These are phyloP conservation scores for Cenococcum geophilum DNA, from an alignment of 495 filamentous ascomycete species.

Conservation along the genomic window DNA sequence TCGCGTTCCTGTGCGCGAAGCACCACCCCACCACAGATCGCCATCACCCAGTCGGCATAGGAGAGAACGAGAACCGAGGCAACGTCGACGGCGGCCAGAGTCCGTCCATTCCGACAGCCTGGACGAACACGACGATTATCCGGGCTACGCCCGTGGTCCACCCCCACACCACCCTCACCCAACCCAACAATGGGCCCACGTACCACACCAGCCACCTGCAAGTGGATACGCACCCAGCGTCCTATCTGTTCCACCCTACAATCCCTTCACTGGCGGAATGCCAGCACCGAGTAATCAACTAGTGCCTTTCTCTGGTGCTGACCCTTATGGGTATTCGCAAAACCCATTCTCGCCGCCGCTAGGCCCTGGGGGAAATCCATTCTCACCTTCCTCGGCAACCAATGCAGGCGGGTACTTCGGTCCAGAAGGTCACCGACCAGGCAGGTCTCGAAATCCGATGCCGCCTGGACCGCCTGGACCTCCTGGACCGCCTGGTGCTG, in stretches of 20 bases:
- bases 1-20: slow-evolving; percentile 17
- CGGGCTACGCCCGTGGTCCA: slow-evolving; percentile 26
- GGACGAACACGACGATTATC: slow-evolving; percentile 39
- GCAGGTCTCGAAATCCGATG: slow-evolving; percentile 29
- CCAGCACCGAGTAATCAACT: slow-evolving; percentile 23
- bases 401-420: slow-evolving; percentile 24
- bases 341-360: slow-evolving; percentile 36
- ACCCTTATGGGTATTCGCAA: slow-evolving; percentile 33
- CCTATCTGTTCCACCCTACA: slow-evolving; percentile 24
- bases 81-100: slow-evolving; percentile 3
- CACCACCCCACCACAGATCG: slow-evolving; percentile 24
- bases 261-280: slow-evolving; percentile 19
- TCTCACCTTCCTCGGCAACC: slow-evolving; percentile 30
- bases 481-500: slow-evolving; percentile 20
- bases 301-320: slow-evolving; percentile 32
- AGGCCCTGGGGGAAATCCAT: slow-evolving; percentile 26
- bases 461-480: slow-evolving; percentile 16
- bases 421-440: slow-evolving; percentile 15
- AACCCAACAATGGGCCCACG: slow-evolving; percentile 26
- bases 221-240: slow-evolving; percentile 36
- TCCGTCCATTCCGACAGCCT: slow-evolving; percentile 33
- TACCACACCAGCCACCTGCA: slow-evolving; percentile 22
- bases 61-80: slow-evolving; percentile 26
- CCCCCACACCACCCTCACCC: slow-evolving; percentile 30
- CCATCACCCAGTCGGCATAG: slow-evolving; percentile 19